Evolutionary conservation across 148 eudicot species (phyloP).

Genomic region (Amaranthus cruentus): DNA sequence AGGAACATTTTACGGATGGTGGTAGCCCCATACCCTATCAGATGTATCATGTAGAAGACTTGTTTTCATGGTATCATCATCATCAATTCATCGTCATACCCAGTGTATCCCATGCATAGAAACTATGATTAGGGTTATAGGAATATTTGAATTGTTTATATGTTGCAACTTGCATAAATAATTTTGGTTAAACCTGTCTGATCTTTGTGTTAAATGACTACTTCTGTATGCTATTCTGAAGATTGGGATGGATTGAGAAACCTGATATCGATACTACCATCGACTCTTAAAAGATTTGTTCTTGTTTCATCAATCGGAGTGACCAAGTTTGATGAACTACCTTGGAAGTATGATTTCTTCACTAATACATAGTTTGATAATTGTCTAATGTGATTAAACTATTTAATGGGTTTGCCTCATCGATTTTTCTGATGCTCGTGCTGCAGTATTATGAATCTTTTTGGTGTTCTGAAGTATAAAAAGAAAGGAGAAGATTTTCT

Average conservation of each 20-base stretch:
- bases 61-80: too few species aligned
- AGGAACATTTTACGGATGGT: too few species aligned
- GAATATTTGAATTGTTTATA: too few species aligned
- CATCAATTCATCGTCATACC: too few species aligned
- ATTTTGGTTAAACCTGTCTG: not conserved
- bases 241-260: conserved; percentile 97
- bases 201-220: conserved; percentile 10
- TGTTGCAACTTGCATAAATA: not conserved
- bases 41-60: too few species aligned
- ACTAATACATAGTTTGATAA: not conserved
- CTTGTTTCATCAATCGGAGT: conserved; percentile 98
- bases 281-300: conserved; percentile 65
- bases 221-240: conserved; percentile 17
- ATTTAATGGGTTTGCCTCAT: not conserved
- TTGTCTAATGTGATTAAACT: not conserved
- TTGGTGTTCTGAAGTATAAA: conserved; percentile 94
- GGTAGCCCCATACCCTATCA: too few species aligned
- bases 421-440: not conserved
- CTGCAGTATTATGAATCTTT: conserved; percentile 90
- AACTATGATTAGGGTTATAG: too few species aligned
- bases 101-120: too few species aligned
- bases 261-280: conserved; percentile 68
- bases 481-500: conserved; percentile 97
- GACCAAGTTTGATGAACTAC: conserved; percentile 85
- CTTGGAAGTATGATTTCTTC: conserved; percentile 72